Evolutionary conservation across 331 rosid genomes (phyloP).

Genomic region (Pyrus hybrid): DNA sequence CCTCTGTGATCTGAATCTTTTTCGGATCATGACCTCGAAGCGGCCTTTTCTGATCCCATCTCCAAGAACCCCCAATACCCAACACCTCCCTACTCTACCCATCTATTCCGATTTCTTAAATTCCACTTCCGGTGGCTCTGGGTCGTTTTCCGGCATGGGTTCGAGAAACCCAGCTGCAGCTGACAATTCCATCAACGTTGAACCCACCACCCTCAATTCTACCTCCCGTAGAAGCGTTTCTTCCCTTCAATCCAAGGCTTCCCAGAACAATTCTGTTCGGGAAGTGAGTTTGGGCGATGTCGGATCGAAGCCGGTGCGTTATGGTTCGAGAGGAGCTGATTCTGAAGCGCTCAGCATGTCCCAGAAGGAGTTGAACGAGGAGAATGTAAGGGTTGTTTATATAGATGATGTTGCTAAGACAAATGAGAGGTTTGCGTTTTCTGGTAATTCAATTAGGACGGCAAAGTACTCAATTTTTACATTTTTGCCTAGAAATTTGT

Average conservation of each 20-base stretch:
- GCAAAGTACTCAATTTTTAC: conserved; percentile 64
- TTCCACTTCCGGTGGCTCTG: conserved; percentile 14
- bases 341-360: conserved; percentile 58
- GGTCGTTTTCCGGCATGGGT: conserved; percentile 42
- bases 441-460: conserved; percentile 61
- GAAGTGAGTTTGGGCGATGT: conserved; percentile 50
- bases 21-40: conserved; percentile 47
- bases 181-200: conserved; percentile 32
- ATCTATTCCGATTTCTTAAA: conserved; percentile 23
- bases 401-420: conserved; percentile 61
- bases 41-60: conserved; percentile 37
- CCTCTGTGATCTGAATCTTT: conserved; percentile 10
- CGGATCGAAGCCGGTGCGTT: conserved; percentile 49
- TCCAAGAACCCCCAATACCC: conserved; percentile 19
- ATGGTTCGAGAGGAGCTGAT: conserved; percentile 66
- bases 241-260: conserved; percentile 45
- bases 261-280: conserved; percentile 32
- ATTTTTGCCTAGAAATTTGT: conserved; percentile 78
- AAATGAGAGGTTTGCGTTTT: conserved; percentile 54
- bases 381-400: conserved; percentile 63
- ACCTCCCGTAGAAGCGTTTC: conserved; percentile 28
- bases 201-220: conserved; percentile 28
- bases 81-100: not conserved
- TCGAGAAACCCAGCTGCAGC: conserved; percentile 30
- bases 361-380: conserved; percentile 80